Evolutionary conservation across 2,329 filamentous ascomycete species (phyloP), one percentile per base, ranked within the genome.

Genomic region (Alternaria angustiovoidea): DNA sequence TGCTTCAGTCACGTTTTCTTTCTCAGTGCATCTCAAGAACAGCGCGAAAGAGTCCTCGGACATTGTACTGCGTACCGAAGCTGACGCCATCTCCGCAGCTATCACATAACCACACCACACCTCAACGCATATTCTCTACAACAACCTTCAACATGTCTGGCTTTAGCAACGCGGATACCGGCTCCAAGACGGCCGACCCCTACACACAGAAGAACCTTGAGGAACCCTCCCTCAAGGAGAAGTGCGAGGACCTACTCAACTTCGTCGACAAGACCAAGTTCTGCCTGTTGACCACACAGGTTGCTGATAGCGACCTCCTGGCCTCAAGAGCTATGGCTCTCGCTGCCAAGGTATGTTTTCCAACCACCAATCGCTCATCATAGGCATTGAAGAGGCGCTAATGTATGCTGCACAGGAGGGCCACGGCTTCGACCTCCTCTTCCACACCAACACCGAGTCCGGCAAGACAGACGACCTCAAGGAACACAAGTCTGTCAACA

Each of bases 391-490:
- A 36, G 4, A 36, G 12, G 32, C 14, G 32, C 32, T 36, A 36
- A 36, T 36, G 12, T 12, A 16, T 36, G 20, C 2, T 2, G 0
- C 7, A 55, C 63, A 94, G 91, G 92, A 96, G 80, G 84, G 85
- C 63, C 89, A 89, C 65, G 91, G 91, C 72, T 85, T 93, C 58
- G 93, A 96, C 76, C 86, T 95, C 57, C 86, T 96, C 78, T 96
- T 96, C 86, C 90, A 95, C 83, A 93, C 93, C 74, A 96, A 96
- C 83, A 93, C 92, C 64, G 91, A 94, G 77, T 93, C 91, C 9
- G 88, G 92, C 81, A 96, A 97, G 85, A 93, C 92, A 5, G 86
- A 92, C 78, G 93, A 96, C 73, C 85, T 96, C 42, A 83, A 87
- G 57, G 82, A 83, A 57, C 89, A 96, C 78, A 82, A 89, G 0